Evolutionary conservation across 2,329 filamentous ascomycete genomes (phyloP), one percentile per base, ranked within the genome.

Genomic region (Mycosphaerella arachidis): DNA sequence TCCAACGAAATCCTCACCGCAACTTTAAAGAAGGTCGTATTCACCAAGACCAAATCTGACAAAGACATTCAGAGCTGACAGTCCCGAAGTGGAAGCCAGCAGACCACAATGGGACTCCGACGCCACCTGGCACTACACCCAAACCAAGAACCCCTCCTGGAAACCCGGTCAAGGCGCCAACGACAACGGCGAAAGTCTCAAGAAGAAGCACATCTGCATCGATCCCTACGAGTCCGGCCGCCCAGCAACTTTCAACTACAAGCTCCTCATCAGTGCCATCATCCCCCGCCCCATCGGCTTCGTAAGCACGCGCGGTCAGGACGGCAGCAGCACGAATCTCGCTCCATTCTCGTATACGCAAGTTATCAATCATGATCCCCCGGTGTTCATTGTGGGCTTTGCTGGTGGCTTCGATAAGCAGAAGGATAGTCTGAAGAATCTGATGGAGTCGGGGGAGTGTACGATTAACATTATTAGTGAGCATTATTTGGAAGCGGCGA

Each of bases 341-440:
- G 91, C 92, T 0, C 92, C 92, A 0, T 96, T 94, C 75, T 89
- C 85, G 71, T 97, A 94, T 78, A 91, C 92, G 73, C 88, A 91
- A 73, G 76, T 96, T 63, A 81, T 96, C 66, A 86, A 86, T 74
- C 89, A 94, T 73, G 92, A 97, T 72, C 93, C 92, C 4, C 92
- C 92, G 0, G 37, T 95, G 48, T 95, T 97, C 74, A 82, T 85
- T 8, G 77, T 88, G 6, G 84, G 85, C 0, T 85, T 86, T 60
- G 77, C 81, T 0, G 84, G 82, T 1, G 81, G 82, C 1, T 76
- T 81, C 57, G 78, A 82, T 24, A 75, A 78, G 4, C 85, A 88
- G 20, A 97, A 96, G 75, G 92, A 97, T 74, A 87, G 88, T 40
- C 78, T 96, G 56, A 81, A 80, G 68, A 95, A 96, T 72, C 77